Evolutionary conservation across 495 filamentous ascomycete species (phyloP).

Genomic region (Monascus purpureus): DNA sequence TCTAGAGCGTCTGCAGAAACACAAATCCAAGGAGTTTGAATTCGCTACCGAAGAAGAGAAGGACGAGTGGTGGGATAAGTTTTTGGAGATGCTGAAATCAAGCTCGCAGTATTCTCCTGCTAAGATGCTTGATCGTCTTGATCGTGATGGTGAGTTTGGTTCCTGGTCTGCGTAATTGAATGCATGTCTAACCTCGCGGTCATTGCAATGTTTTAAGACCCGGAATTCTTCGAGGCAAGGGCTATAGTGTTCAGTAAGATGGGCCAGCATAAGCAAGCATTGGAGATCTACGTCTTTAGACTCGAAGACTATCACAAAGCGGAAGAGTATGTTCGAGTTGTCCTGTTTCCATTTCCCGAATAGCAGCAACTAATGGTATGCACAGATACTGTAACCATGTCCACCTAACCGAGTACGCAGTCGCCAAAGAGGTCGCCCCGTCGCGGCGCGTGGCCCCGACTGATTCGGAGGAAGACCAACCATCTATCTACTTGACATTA

Average conservation of each 20-base stretch:
- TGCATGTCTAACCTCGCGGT: not conserved
- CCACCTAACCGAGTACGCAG: conserved; percentile 44
- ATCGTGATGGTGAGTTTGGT: conserved; percentile 52
- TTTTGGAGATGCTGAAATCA: conserved; percentile 60
- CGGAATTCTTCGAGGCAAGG: conserved; percentile 76
- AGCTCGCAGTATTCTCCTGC: conserved; percentile 70
- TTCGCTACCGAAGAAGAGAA: conserved; percentile 37
- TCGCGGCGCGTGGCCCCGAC: conserved; percentile 21
- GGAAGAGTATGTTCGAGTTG: conserved; percentile 53
- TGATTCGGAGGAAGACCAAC: conserved; percentile 41
- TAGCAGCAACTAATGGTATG: not conserved
- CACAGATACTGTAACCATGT: conserved; percentile 77
- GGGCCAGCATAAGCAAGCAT: conserved; percentile 84
- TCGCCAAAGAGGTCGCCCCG: conserved; percentile 18
- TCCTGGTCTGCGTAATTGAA: not conserved
- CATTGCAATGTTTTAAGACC: too few species aligned
- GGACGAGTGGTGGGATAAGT: conserved; percentile 42
- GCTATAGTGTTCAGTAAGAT: conserved; percentile 91
- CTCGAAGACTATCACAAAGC: conserved; percentile 76
- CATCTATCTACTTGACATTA: conserved; percentile 80
- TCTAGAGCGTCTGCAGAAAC: conserved; percentile 43
- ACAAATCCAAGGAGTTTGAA: conserved; percentile 15
- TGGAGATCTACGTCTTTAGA: conserved; percentile 95
- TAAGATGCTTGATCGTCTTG: conserved; percentile 59
- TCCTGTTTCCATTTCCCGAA: conserved; percentile 1